Conservation (phyloP, 2,329 filamentous ascomycete genomes). For the Fusarium veterinarium region DNA sequence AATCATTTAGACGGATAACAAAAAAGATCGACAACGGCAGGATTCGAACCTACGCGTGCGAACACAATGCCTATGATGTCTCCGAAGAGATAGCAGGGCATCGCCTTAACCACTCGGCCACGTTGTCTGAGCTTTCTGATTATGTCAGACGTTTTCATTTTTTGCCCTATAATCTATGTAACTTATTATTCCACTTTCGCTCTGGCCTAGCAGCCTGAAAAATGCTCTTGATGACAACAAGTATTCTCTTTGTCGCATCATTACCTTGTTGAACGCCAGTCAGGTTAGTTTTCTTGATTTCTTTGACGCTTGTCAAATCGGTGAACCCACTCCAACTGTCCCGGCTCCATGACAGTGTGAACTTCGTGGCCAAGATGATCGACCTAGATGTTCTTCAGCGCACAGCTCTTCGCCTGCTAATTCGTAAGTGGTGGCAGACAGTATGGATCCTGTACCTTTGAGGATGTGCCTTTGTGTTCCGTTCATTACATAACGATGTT, state of each 20-base stretch:
- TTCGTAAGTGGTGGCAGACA: background rate
- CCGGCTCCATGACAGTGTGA: background rate
- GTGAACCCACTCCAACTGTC: no score
- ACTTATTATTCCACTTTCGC: no score
- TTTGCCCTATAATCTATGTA: rapidly evolving
- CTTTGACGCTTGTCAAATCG: rapidly evolving
- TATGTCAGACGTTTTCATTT: background rate
- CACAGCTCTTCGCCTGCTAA: background rate
- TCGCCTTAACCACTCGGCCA: constrained; percentile 35
- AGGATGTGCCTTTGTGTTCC: background rate
- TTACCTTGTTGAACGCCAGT: no score
- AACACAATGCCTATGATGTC: constrained; percentile 35
- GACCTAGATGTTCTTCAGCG: background rate
- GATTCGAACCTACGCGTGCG: constrained; percentile 35
- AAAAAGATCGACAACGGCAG: constrained; percentile 23
- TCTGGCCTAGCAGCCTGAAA: background rate
- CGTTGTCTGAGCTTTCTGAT: constrained; percentile 6
- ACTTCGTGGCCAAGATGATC: background rate
- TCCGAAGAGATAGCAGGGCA: constrained; percentile 27
- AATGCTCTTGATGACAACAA: no score
- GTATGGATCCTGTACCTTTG: background rate
- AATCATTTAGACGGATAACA: background rate
- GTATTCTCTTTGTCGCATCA: no score
- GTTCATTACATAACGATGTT: background rate
- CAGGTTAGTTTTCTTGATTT: no score